phyloP scores from a whole-genome alignment of 1,139 yeast species.

The Blastobotrys raffinosifermentans region DNA sequence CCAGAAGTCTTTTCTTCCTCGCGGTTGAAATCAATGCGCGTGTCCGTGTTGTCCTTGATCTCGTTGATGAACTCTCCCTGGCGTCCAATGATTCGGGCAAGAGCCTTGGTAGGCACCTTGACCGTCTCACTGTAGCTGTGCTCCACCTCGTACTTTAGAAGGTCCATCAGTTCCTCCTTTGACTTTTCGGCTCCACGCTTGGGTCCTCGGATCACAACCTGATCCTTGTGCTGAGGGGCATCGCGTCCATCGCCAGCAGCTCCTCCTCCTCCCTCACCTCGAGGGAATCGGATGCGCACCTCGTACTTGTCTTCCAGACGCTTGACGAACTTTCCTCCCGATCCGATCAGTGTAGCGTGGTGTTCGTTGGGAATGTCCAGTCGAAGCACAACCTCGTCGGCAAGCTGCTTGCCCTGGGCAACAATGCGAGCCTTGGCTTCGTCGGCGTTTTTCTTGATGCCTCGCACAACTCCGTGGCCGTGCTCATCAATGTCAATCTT shows the following conservation, averaged over 20 bases:
- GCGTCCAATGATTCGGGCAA: constrained; percentile 85
- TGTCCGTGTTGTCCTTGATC: constrained; percentile 74
- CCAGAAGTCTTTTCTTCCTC: constrained; percentile 44
- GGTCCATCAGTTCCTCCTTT: constrained; percentile 76
- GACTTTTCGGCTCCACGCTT: constrained; percentile 85
- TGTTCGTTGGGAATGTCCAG: constrained; percentile 68
- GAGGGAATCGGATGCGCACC: constrained; percentile 75
- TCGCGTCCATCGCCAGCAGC: constrained; percentile 33
- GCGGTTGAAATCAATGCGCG: constrained; percentile 60
- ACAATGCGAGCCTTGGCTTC: constrained; percentile 60
- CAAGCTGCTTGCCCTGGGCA: constrained; percentile 65
- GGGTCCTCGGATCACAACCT: constrained; percentile 82
- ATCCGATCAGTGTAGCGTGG: constrained; percentile 82
- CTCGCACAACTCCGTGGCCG: constrained; percentile 59
- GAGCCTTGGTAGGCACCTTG: constrained; percentile 62
- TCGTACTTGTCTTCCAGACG: constrained; percentile 86
- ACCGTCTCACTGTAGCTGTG: constrained; percentile 66
- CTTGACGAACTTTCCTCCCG: constrained; percentile 72
- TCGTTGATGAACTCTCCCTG: constrained; percentile 80
- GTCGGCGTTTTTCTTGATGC: constrained; percentile 73
- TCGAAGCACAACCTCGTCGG: constrained; percentile 68
- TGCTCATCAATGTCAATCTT: constrained; percentile 63
- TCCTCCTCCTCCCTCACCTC: constrained; percentile 22
- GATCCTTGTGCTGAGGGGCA: constrained; percentile 38
- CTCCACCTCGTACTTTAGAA: constrained; percentile 81